Evolutionary conservation across 208 protist species (phyloP).

Genomic region (Trypanosoma congolense): DNA sequence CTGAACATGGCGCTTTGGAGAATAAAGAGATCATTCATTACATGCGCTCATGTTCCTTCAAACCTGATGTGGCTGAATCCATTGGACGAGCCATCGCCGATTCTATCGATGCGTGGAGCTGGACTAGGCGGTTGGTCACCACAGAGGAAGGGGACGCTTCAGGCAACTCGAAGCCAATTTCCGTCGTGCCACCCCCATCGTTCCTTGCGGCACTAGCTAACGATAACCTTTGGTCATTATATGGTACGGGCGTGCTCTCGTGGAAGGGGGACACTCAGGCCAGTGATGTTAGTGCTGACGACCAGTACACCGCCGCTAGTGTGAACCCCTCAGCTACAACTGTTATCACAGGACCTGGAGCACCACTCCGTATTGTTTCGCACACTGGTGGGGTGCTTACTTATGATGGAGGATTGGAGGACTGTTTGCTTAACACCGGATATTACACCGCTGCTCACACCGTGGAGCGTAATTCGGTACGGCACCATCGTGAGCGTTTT

Average conservation of each 20-base stretch:
- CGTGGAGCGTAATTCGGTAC: slow-evolving; percentile 56
- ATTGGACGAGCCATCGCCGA: slow-evolving; percentile 67
- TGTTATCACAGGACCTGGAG: slow-evolving; percentile 42
- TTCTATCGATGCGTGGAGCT: slow-evolving; percentile 65
- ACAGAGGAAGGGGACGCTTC: not conserved
- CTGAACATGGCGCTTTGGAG: slow-evolving; percentile 25
- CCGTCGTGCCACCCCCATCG: slow-evolving; percentile 19
- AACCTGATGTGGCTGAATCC: slow-evolving; percentile 40
- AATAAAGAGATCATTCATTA: slow-evolving; percentile 78
- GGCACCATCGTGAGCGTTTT: slow-evolving; percentile 60
- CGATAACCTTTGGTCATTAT: slow-evolving; percentile 27
- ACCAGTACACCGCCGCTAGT: not conserved
- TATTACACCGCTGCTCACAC: slow-evolving; percentile 64
- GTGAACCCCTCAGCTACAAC: slow-evolving; percentile 12
- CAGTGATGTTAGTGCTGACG: not conserved
- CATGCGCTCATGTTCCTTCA: slow-evolving; percentile 65
- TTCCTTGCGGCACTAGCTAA: slow-evolving; percentile 26
- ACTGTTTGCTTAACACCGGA: slow-evolving; percentile 87
- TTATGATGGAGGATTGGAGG: slow-evolving; percentile 72
- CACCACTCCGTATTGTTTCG: slow-evolving; percentile 56
- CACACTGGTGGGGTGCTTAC: slow-evolving; percentile 46
- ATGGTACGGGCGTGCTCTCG: slow-evolving; percentile 32
- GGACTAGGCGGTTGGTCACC: slow-evolving; percentile 10
- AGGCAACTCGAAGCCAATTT: not conserved
- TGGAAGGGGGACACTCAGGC: slow-evolving; percentile 12